A percentile compares a stretch with the other conserved stretches of the same genome.
Evolutionary conservation across 441 rosid species (phyloP).

Genomic region (Gossypium laxum): DNA sequence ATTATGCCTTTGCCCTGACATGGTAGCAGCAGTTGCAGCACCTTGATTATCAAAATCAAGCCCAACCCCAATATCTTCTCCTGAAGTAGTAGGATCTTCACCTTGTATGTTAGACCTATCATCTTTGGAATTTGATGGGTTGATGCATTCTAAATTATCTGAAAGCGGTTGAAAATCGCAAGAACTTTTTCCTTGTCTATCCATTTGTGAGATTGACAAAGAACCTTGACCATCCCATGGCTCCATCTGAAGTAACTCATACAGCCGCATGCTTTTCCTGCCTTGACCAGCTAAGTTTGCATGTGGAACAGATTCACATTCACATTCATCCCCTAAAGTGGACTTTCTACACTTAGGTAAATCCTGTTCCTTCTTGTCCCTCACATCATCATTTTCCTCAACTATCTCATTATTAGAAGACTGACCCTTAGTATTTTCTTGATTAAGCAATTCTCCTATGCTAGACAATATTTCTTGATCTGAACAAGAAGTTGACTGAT

Average conservation of each 20-base stretch:
- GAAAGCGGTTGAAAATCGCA: slow-evolving; percentile 26
- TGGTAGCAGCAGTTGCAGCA: slow-evolving; percentile 27
- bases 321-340: slow-evolving; percentile 22
- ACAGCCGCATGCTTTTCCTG: slow-evolving; percentile 68
- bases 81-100: slow-evolving; percentile 68
- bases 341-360: slow-evolving; percentile 23
- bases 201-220: slow-evolving; percentile 18
- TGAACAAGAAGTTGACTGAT: slow-evolving; percentile 22
- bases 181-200: slow-evolving; percentile 21
- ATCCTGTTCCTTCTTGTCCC: slow-evolving; percentile 20
- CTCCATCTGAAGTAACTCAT: slow-evolving; percentile 82
- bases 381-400: slow-evolving; percentile 32
- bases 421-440: slow-evolving; percentile 25
- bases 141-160: slow-evolving; percentile 20
- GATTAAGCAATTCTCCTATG: slow-evolving; percentile 25
- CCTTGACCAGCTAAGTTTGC: slow-evolving; percentile 45
- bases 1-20: slow-evolving; percentile 38
- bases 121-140: slow-evolving; percentile 28
- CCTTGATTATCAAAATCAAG: slow-evolving; percentile 27
- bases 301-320: slow-evolving; percentile 26
- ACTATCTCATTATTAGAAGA: slow-evolving; percentile 41
- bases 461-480: slow-evolving; percentile 28
- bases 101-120: slow-evolving; percentile 31
- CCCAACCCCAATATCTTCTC: slow-evolving; percentile 46
- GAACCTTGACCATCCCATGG: slow-evolving; percentile 36